Evolutionary conservation across 805 yeast genomes (phyloP).

Genomic region (Lachancea lanzarotensis): DNA sequence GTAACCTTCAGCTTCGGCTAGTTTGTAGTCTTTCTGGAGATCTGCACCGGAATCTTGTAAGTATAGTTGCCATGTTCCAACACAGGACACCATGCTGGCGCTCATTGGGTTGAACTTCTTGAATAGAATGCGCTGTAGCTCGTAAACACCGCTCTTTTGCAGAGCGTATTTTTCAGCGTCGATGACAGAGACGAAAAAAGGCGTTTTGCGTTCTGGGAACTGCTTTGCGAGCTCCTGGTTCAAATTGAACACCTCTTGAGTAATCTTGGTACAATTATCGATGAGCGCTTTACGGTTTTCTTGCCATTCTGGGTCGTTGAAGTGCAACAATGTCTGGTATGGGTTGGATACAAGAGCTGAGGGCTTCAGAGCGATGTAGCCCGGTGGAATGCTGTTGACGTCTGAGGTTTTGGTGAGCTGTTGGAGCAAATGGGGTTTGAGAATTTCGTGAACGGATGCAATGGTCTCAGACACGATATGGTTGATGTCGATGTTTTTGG

Average conservation of each 20-base stretch:
- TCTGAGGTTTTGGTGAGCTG: conserved; percentile 43
- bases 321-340: conserved; percentile 61
- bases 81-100: conserved; percentile 53
- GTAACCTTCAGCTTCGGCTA: conserved; percentile 57
- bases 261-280: conserved; percentile 56
- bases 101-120: conserved; percentile 58
- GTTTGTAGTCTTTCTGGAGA: conserved; percentile 53
- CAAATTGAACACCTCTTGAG: conserved; percentile 48
- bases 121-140: conserved; percentile 77
- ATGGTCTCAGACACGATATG: conserved; percentile 58
- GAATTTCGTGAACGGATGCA: conserved; percentile 57
- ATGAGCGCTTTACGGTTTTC: conserved; percentile 50
- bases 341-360: conserved; percentile 82
- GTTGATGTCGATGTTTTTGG: conserved; percentile 49
- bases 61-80: conserved; percentile 93
- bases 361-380: conserved; percentile 89
- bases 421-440: conserved; percentile 62
- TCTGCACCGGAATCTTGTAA: conserved; percentile 62
- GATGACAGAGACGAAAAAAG: conserved; percentile 69
- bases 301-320: conserved; percentile 48
- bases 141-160: conserved; percentile 81
- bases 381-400: conserved; percentile 73
- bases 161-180: conserved; percentile 90
- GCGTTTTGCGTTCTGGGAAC: conserved; percentile 61
- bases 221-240: conserved; percentile 43